Evolutionary conservation across 768 basidiomycete genomes (phyloP).

Genomic region (Panaeolus cyanescens): DNA sequence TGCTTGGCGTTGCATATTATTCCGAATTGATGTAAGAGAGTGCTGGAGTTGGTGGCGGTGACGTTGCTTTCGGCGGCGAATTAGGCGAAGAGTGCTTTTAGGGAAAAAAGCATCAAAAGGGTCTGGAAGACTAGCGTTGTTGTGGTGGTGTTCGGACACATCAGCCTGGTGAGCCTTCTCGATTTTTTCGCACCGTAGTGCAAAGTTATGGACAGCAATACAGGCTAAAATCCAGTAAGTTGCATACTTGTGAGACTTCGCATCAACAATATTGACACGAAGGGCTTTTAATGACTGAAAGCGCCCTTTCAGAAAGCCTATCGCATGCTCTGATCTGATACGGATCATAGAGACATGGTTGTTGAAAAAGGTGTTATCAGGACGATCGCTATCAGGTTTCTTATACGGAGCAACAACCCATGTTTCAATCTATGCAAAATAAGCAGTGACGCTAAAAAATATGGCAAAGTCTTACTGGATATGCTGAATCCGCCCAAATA

Average conservation of each 20-base stretch:
- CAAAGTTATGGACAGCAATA: conserved; percentile 22
- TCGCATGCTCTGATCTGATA: conserved; percentile 29
- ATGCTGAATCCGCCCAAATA: conserved; percentile 41
- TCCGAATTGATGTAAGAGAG: too few species aligned
- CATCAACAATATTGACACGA: conserved; percentile 24
- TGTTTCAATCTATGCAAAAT: background rate
- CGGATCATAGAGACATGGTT: conserved; percentile 25
- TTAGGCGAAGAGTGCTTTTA: too few species aligned
- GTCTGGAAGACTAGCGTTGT: too few species aligned
- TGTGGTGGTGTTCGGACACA: too few species aligned
- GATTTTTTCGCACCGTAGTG: too few species aligned
- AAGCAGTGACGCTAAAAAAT: background rate
- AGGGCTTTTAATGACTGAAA: conserved; percentile 25
- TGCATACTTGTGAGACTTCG: conserved; percentile 14
- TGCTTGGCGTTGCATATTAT: too few species aligned
- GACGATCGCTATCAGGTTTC: conserved; percentile 16
- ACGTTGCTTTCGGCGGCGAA: too few species aligned
- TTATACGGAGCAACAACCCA: conserved; percentile 32
- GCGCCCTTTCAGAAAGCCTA: conserved; percentile 27
- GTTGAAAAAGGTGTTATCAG: conserved; percentile 23
- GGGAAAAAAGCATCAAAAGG: too few species aligned
- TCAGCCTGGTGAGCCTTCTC: too few species aligned
- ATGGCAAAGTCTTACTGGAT: conserved; percentile 27
- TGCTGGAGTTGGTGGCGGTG: too few species aligned
- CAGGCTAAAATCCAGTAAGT: conserved; percentile 21